These are phyloP conservation scores for Xanthoceras sorbifolium DNA, from an alignment of 345 rosid genomes.

Conservation along the genomic window DNA sequence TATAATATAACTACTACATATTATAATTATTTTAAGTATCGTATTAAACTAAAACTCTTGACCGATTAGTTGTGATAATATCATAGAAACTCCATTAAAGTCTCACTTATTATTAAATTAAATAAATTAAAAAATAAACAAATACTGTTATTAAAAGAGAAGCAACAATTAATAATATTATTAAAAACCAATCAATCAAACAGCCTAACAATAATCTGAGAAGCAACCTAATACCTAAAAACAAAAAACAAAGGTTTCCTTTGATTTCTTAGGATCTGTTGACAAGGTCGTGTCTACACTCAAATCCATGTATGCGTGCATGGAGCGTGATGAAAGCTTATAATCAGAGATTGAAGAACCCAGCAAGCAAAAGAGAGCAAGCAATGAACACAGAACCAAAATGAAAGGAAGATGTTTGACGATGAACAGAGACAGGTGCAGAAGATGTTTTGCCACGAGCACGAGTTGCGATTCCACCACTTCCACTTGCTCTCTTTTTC, in stretches of 20 bases:
- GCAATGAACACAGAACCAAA: conserved; percentile 13
- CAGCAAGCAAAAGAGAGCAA: conserved; percentile 18
- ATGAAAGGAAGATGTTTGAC: conserved; percentile 2
- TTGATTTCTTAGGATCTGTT: background rate
- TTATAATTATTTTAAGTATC: no score
- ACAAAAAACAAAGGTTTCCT: background rate
- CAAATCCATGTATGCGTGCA: background rate
- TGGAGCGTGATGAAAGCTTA: background rate
- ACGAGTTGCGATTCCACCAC: background rate
- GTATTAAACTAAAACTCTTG: no score
- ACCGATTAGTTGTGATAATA: no score
- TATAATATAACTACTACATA: no score
- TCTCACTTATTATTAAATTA: no score
- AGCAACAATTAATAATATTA: background rate
- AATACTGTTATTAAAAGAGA: background rate
- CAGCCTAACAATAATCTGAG: background rate
- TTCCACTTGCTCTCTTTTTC: background rate
- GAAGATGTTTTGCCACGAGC: conserved; percentile 19
- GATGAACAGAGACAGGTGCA: conserved; percentile 1
- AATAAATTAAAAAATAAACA: background rate
- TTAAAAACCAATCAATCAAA: no score
- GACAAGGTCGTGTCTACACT: background rate
- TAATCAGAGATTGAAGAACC: conserved; percentile 4
- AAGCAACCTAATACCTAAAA: background rate
- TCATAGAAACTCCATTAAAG: no score